phyloP scores from a whole-genome alignment of 768 basidiomycete genomes.

The Russula earlei region DNA sequence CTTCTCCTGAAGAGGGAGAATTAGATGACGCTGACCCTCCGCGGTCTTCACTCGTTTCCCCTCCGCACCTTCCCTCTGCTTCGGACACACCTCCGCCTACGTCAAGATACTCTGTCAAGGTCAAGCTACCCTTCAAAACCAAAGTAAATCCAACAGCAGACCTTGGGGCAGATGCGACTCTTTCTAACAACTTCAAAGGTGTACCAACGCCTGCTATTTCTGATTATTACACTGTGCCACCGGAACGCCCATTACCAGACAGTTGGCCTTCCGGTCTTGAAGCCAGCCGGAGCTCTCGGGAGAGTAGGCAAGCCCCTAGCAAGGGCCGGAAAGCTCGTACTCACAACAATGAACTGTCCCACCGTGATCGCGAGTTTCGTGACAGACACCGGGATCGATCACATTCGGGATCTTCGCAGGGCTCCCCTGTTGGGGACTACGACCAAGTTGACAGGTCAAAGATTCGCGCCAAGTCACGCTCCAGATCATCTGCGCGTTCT shows the following conservation, averaged over 20 bases:
- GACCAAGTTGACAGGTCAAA: conserved; percentile 2
- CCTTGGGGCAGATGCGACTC: not conserved
- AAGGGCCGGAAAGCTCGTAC: conserved; percentile 7
- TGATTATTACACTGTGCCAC: not conserved
- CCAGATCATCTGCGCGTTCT: conserved; percentile 8
- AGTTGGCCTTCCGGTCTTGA: not conserved
- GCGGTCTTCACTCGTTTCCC: conserved; percentile 19
- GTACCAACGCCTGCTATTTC: not conserved
- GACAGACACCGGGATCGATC: conserved; percentile 7
- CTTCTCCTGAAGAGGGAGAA: conserved; percentile 72
- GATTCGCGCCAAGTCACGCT: conserved; percentile 7
- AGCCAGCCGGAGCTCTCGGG: conserved; percentile 1
- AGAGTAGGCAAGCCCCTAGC: not conserved
- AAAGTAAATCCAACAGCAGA: conserved; percentile 18
- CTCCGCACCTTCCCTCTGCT: conserved; percentile 20
- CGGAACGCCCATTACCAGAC: not conserved
- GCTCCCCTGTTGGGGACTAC: conserved; percentile 5
- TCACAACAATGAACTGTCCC: not conserved
- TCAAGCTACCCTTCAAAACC: conserved; percentile 74
- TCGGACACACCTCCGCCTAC: conserved; percentile 23
- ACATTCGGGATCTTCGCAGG: conserved; percentile 7
- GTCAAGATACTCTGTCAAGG: conserved; percentile 35
- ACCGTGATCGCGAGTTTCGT: conserved; percentile 5
- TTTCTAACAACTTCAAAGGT: not conserved
- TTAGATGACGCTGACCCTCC: conserved; percentile 47